Evolutionary conservation across 1,284 basidiomycete species (phyloP).

Genomic region (Laetiporus sulphureus): DNA sequence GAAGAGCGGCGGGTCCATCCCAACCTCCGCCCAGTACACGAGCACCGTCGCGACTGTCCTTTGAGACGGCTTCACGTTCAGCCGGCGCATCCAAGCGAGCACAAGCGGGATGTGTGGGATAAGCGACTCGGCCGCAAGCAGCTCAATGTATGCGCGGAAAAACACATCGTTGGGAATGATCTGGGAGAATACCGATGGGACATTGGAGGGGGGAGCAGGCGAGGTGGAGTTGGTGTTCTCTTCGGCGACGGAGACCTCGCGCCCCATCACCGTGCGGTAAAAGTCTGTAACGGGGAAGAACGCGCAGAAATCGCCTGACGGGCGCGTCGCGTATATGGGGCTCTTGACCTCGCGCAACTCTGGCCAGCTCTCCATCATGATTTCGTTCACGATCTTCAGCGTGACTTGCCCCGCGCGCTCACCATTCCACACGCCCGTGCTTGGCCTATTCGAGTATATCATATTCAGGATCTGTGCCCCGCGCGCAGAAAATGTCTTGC

Average conservation of each 20-base stretch:
- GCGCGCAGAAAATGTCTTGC: neutral
- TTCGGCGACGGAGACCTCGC: neutral
- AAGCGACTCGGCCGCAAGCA: conserved; percentile 49
- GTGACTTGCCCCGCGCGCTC: conserved; percentile 38
- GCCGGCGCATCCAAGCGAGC: conserved; percentile 71
- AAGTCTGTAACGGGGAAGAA: conserved; percentile 24
- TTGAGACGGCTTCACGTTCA: conserved; percentile 46
- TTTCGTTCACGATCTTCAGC: conserved; percentile 40
- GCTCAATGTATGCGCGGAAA: conserved; percentile 57
- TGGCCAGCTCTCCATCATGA: conserved; percentile 47
- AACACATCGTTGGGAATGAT: conserved; percentile 43
- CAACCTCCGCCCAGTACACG: conserved; percentile 66
- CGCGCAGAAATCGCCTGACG: conserved; percentile 20
- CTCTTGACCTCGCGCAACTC: conserved; percentile 19
- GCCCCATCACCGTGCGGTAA: conserved; percentile 10
- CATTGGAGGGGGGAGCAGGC: conserved; percentile 7
- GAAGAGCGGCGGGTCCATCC: conserved; percentile 51
- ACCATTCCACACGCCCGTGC: conserved; percentile 42
- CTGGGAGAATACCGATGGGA: conserved; percentile 26
- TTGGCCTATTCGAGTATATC: no score
- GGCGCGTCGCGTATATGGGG: conserved; percentile 26
- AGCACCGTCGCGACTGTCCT: conserved; percentile 59
- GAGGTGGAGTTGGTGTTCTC: neutral
- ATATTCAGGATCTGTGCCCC: no score
- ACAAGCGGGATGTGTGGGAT: conserved; percentile 59